Evolutionary conservation across 495 filamentous ascomycete species (phyloP).

Genomic region (Neurospora discreta): DNA sequence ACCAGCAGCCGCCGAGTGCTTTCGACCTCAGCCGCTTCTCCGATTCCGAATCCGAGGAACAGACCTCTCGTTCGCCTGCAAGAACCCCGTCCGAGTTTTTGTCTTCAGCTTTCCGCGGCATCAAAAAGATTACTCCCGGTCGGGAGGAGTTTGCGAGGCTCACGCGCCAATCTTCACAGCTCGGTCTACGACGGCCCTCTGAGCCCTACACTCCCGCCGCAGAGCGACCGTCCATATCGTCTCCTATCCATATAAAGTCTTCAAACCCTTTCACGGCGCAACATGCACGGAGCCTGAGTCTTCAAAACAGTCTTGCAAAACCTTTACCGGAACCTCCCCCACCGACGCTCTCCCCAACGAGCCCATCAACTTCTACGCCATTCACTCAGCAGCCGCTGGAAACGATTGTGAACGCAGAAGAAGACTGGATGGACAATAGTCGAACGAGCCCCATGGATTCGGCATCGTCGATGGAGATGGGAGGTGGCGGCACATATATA

Average conservation of each 20-base stretch:
- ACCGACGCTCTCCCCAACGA: conserved; percentile 25
- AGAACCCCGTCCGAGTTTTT: conserved; percentile 32
- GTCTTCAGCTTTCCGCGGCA: conserved; percentile 37
- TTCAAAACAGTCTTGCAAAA: conserved; percentile 40
- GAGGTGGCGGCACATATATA: conserved; percentile 16
- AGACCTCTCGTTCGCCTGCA: conserved; percentile 17
- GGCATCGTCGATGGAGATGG: conserved; percentile 34
- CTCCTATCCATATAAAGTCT: conserved; percentile 14
- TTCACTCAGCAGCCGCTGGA: conserved; percentile 10
- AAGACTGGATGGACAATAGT: conserved; percentile 21
- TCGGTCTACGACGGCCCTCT: conserved; percentile 18
- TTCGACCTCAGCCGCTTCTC: conserved; percentile 20
- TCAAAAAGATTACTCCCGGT: conserved; percentile 35
- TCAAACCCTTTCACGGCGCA: conserved; percentile 14
- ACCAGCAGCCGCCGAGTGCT: conserved; percentile 13
- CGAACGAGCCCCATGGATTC: conserved; percentile 53
- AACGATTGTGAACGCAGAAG: conserved; percentile 21
- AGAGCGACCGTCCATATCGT: conserved; percentile 15
- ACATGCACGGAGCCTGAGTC: conserved; percentile 39
- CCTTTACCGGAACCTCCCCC: conserved; percentile 39
- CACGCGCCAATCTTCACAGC: conserved; percentile 21
- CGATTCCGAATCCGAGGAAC: conserved; percentile 31
- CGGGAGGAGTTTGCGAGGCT: conserved; percentile 26
- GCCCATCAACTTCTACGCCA: conserved; percentile 22
- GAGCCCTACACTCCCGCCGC: conserved; percentile 10